These are phyloP conservation scores for Vinca minor DNA, from an alignment of 257 asterid species.

Conservation along the genomic window DNA sequence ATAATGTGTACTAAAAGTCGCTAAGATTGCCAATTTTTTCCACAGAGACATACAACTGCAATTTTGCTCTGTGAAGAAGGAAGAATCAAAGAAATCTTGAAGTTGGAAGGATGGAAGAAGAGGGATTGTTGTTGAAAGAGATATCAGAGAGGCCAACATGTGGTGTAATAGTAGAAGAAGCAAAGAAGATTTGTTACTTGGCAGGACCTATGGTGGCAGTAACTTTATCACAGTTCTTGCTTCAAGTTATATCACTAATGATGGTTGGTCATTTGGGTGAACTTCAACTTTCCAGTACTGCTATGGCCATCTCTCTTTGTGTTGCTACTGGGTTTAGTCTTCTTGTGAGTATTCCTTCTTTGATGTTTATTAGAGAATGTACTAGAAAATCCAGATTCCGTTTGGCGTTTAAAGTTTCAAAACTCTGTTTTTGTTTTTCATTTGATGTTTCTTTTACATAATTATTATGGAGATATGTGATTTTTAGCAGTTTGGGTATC, in stretches of 20 bases:
- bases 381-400: no score
- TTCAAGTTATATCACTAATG: conserved; percentile 45
- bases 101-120: no score
- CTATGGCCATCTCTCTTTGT: conserved; percentile 66
- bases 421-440: no score
- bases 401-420: neutral
- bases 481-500: neutral
- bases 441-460: neutral
- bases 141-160: conserved; percentile 19
- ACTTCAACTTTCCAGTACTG: conserved; percentile 66
- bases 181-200: conserved; percentile 49
- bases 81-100: no score
- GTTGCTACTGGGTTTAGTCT: conserved; percentile 69
- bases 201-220: conserved; percentile 81
- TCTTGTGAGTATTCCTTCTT: no score
- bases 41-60: no score
- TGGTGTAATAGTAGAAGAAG: conserved; percentile 36
- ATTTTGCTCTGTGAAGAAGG: no score
- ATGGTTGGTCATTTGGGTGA: conserved; percentile 87
- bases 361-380: no score
- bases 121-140: conserved; percentile 37
- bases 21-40: no score
- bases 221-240: conserved; percentile 43
- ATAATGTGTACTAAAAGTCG: no score
- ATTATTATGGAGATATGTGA: neutral